Conservation (phyloP, 1,139 yeast species). For the Yamadazyma epiphylla region DNA sequence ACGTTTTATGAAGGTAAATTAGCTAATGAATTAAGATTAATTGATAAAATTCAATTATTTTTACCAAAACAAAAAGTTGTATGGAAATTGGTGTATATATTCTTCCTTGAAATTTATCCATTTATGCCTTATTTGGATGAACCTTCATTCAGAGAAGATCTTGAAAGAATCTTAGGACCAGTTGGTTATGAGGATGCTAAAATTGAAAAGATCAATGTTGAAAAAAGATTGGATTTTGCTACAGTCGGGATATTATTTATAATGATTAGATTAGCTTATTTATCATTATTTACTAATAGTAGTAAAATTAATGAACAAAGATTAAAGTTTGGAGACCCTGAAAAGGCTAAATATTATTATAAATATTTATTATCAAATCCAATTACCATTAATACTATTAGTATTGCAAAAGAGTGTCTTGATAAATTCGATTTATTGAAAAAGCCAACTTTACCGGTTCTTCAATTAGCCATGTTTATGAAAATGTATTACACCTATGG, state of each 20-base stretch:
- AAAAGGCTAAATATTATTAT: constrained; percentile 26
- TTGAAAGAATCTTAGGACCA: constrained; percentile 25
- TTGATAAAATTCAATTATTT: constrained; percentile 27
- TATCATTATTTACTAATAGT: constrained; percentile 32
- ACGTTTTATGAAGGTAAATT: constrained; percentile 27
- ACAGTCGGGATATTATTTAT: constrained; percentile 27
- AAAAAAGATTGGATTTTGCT: constrained; percentile 31
- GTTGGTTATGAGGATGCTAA: constrained; percentile 17
- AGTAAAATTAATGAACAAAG: constrained; percentile 24
- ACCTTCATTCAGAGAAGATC: constrained; percentile 16
- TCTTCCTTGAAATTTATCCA: constrained; percentile 29
- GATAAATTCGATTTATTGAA: constrained; percentile 47
- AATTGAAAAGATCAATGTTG: constrained; percentile 19
- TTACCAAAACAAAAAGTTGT: constrained; percentile 30
- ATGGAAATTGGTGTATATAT: constrained; percentile 29
- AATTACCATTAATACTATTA: constrained; percentile 39
- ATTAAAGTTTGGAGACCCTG: constrained; percentile 19
- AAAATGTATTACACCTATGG: constrained; percentile 39
- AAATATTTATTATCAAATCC: constrained; percentile 45
- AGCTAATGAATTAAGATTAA: constrained; percentile 26
- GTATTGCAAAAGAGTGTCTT: constrained; percentile 51
- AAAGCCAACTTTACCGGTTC: constrained; percentile 45
- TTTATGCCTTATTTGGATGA: constrained; percentile 38
- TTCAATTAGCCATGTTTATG: constrained; percentile 43
- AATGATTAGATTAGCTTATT: constrained; percentile 26